Evolutionary conservation across 768 basidiomycete species (phyloP), one percentile per base, ranked within the genome.

Genomic region (Scleroderma bovista): DNA sequence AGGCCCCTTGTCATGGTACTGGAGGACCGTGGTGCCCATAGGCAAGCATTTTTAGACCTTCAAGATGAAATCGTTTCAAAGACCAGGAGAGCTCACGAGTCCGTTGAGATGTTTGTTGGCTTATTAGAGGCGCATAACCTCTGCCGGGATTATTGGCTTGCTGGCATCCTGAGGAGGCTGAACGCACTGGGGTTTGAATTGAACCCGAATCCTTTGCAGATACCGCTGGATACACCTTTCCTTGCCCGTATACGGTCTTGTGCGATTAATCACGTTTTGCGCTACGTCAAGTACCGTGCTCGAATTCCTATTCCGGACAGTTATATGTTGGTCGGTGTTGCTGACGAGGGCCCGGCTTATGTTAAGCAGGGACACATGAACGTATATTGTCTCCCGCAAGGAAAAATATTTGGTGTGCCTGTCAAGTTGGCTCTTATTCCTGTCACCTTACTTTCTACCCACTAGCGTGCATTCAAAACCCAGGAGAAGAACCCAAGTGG

Each of bases 331-430:
- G 86, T 91, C 11, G 91, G 92, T 1, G 77, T 93, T 9, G 85
- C 88, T 3, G 91, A 93, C 57, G 88, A 92, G 65, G 88, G 88
- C 0, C 80, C 83, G 0, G 79, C 82, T 0, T 87, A 88, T 53
- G 61, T 60, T 38, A 47, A 62, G 8, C 68, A 63, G n/a, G 82
- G 82, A 1, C 59, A 67, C 46, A 59, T 75, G 33, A 74, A 84
- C 53, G 76, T 86, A 2, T 84, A 72, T 59, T 69, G 61, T 31
- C 66, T 91, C 13, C 63, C 66, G 6, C 73, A 75, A 52, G 79
- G 77, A 1, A 69, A 85, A 54, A 82, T 92, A 3, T 91, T 80
- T 53, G 87, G 88, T 86, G 55, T 40, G 74, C 60, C 7, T 23
- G 31, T 41, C 12, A 16, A 29, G 13, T n/a, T 11, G 23, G 6